These are phyloP conservation scores for Nakataea oryzae DNA, from an alignment of 2,329 filamentous ascomycete genomes.

Conservation along the genomic window DNA sequence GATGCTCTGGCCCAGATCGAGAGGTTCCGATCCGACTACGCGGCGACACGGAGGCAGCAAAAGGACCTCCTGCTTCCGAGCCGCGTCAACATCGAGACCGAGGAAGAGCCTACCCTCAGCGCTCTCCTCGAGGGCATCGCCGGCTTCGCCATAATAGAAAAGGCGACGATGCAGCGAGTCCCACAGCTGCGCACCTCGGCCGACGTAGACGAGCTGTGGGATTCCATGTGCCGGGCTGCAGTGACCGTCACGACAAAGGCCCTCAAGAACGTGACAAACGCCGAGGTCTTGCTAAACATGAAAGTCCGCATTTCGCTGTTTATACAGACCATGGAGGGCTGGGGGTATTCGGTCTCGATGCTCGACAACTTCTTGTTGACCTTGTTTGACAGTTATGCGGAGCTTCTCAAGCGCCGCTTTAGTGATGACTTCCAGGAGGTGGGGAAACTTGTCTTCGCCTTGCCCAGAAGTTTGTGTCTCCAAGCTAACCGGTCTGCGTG, in stretches of 20 bases:
- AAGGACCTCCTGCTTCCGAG: conserved; percentile 81
- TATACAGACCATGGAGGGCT: conserved; percentile 97
- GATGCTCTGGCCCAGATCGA: conserved; percentile 88
- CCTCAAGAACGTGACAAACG: conserved; percentile 70
- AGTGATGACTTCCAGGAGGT: conserved; percentile 87
- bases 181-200: conserved; percentile 71
- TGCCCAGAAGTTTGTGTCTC: background rate
- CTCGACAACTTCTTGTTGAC: conserved; percentile 80
- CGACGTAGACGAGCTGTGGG: conserved; percentile 98
- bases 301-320: conserved; percentile 90
- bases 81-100: conserved; percentile 65
- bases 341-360: conserved; percentile 74
- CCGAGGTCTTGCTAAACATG: conserved; percentile 84
- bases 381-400: conserved; percentile 88
- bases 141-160: conserved; percentile 93
- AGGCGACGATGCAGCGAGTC: conserved; percentile 79
- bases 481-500: background rate
- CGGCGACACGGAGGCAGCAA: conserved; percentile 79
- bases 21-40: conserved; percentile 83
- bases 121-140: conserved; percentile 87
- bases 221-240: conserved; percentile 88
- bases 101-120: conserved; percentile 79
- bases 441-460: background rate
- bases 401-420: conserved; percentile 81
- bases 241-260: conserved; percentile 75